Percentiles rank a stretch among this genome's conserved stretches.
phyloP scores from a whole-genome alignment of 164 flowering plant species.

The Euptelea pleiosperma region DNA sequence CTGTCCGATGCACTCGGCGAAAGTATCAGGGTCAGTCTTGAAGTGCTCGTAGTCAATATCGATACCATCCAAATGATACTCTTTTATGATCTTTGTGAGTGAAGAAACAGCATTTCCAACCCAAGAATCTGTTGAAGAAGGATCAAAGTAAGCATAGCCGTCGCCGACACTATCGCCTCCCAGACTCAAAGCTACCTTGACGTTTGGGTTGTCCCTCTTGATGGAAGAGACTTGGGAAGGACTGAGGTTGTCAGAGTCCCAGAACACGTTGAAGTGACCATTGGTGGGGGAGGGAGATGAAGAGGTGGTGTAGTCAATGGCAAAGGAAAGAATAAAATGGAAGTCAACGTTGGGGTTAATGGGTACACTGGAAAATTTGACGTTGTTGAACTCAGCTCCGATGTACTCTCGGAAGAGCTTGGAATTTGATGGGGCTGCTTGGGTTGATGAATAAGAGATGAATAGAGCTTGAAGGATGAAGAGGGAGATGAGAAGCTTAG shows the following conservation, averaged over 20 bases:
- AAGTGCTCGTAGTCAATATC: constrained; percentile 63
- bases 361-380: constrained; percentile 54
- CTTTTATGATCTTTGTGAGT: constrained; percentile 39
- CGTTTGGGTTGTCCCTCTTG: constrained; percentile 37
- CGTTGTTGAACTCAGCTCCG: constrained; percentile 52
- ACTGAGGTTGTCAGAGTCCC: constrained; percentile 44
- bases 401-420: constrained; percentile 55
- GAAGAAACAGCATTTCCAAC: constrained; percentile 60
- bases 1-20: constrained; percentile 48
- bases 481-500: constrained; percentile 16
- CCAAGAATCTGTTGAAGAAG: constrained; percentile 46
- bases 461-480: constrained; percentile 23
- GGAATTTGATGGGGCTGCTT: constrained; percentile 27
- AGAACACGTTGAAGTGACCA: constrained; percentile 53
- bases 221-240: constrained; percentile 41
- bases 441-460: constrained; percentile 10
- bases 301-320: constrained; percentile 49
- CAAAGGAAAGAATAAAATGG: constrained; percentile 66
- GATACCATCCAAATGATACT: constrained; percentile 45
- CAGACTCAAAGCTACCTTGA: constrained; percentile 47
- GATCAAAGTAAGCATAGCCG: constrained; percentile 33
- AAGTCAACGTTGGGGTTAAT: constrained; percentile 41
- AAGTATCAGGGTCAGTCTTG: constrained; percentile 28
- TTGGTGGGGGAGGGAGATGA: constrained; percentile 47
- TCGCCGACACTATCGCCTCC: constrained; percentile 46